These are phyloP conservation scores for Durusdinium trenchii DNA, from an alignment of 73 alveolate species.

Conservation along the genomic window DNA sequence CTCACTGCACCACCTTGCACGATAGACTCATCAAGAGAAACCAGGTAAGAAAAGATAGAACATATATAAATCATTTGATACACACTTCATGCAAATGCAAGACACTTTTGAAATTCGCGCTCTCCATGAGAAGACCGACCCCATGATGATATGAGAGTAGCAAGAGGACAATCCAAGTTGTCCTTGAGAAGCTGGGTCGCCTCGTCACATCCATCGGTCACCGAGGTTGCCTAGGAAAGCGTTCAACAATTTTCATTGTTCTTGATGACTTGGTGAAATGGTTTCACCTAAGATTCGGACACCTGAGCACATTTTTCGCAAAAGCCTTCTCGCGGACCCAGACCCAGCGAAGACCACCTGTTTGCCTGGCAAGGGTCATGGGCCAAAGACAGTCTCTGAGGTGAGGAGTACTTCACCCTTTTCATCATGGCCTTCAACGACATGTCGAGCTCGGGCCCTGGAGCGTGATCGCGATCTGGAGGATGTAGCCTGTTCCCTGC, in stretches of 20 bases:
- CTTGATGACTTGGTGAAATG: neutral
- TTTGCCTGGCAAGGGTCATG: slow-evolving; percentile 5
- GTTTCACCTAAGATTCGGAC: neutral
- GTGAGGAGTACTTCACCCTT: no score
- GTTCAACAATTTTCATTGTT: neutral
- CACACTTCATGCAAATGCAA: neutral
- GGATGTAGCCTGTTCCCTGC: no score
- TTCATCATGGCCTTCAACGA: no score
- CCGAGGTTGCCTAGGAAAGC: slow-evolving; percentile 29
- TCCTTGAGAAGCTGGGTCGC: neutral
- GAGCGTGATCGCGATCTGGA: no score
- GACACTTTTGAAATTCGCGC: slow-evolving; percentile 42
- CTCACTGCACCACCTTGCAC: slow-evolving; percentile 56
- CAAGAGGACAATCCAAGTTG: neutral
- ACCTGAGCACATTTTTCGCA: slow-evolving; percentile 44
- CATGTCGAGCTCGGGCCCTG: no score
- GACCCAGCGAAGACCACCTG: neutral
- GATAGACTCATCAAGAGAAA: neutral
- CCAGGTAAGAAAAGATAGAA: neutral
- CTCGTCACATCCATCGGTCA: neutral
- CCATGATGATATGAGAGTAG: neutral
- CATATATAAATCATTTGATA: neutral
- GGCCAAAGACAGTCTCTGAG: neutral
- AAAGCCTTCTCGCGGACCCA: slow-evolving; percentile 14
- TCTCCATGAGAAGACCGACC: slow-evolving; percentile 17